Evolutionary conservation across 257 asterid species (phyloP).

Genomic region (Salvia hispanica): DNA sequence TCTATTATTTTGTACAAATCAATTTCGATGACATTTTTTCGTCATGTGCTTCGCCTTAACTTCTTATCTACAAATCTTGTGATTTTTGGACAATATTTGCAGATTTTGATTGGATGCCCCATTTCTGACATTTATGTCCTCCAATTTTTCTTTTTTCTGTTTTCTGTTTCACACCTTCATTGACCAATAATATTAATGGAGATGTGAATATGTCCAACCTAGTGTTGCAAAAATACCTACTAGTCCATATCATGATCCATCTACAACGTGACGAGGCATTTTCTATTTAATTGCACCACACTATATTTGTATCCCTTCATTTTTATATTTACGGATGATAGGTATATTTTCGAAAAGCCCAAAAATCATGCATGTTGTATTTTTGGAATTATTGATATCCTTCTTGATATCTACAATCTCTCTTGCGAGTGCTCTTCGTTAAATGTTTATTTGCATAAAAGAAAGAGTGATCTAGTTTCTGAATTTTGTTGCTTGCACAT

Average conservation of each 20-base stretch:
- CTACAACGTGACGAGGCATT: background rate
- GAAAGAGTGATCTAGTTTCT: no score
- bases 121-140: constrained; percentile 15
- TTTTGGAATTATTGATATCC: background rate
- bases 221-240: constrained; percentile 10
- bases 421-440: no score
- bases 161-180: background rate
- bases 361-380: background rate
- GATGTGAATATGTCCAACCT: constrained; percentile 8
- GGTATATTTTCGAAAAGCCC: background rate
- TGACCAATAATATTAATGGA: background rate
- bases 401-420: no score
- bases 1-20: background rate
- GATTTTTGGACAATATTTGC: constrained; percentile 26
- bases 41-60: constrained; percentile 28
- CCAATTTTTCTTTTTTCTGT: background rate
- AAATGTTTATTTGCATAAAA: no score
- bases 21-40: constrained; percentile 4
- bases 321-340: background rate
- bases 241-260: constrained; percentile 12
- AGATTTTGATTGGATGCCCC: constrained; percentile 28
- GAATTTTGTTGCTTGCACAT: no score
- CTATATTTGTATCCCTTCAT: background rate
- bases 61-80: constrained; percentile 17
- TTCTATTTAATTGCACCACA: background rate